Evolutionary conservation across 1,139 yeast genomes (phyloP).

Genomic region (Casaregolazyma lundiana): DNA sequence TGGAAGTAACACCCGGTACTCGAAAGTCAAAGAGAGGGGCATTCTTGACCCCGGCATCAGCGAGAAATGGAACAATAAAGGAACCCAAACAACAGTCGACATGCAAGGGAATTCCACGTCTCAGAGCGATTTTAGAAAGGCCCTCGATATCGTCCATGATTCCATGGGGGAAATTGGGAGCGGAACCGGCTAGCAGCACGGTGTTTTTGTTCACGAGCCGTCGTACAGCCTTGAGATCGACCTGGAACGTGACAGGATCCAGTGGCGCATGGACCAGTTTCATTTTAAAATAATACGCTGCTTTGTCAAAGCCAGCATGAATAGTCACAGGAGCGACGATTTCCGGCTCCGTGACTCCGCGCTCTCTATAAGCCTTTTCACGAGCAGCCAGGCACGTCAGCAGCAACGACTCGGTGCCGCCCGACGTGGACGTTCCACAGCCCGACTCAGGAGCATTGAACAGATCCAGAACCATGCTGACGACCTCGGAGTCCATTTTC

Average conservation of each 20-base stretch:
- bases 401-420: slow-evolving; percentile 93
- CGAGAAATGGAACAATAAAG: slow-evolving; percentile 77
- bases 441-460: slow-evolving; percentile 70
- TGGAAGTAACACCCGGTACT: slow-evolving; percentile 92
- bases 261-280: slow-evolving; percentile 75
- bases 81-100: slow-evolving; percentile 97
- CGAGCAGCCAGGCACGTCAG: slow-evolving; percentile 83
- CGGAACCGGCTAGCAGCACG: slow-evolving; percentile 81
- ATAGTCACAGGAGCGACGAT: slow-evolving; percentile 84
- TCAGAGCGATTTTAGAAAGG: slow-evolving; percentile 61
- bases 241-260: slow-evolving; percentile 64
- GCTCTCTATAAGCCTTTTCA: slow-evolving; percentile 56
- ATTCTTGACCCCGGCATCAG: slow-evolving; percentile 54
- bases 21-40: slow-evolving; percentile 75
- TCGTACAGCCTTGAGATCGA: slow-evolving; percentile 58
- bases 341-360: slow-evolving; percentile 71
- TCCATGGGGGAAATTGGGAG: slow-evolving; percentile 97
- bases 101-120: slow-evolving; percentile 71
- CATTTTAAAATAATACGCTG: slow-evolving; percentile 86
- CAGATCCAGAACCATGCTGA: slow-evolving; percentile 76
- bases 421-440: slow-evolving; percentile 90
- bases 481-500: slow-evolving; percentile 94
- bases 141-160: slow-evolving; percentile 82
- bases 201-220: slow-evolving; percentile 72
- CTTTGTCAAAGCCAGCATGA: slow-evolving; percentile 95